phyloP scores from a whole-genome alignment of 305 asterid species.

The Fraxinus greggii region DNA sequence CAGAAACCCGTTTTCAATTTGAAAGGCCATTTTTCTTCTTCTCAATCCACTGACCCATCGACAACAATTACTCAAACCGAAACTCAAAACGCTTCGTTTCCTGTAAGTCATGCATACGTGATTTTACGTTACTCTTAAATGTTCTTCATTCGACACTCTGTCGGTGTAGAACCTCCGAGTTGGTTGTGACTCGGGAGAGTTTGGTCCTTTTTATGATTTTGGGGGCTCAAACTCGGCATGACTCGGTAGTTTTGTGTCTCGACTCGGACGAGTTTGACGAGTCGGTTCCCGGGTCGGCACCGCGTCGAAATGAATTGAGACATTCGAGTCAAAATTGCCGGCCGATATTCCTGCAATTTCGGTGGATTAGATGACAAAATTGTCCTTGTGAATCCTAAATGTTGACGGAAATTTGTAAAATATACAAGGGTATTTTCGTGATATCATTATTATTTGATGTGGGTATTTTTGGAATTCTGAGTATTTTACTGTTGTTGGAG shows the following conservation, averaged over 20 bases:
- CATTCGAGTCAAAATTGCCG: constrained; percentile 28
- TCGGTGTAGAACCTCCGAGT: constrained; percentile 4
- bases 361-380: constrained; percentile 30
- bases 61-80: constrained; percentile 29
- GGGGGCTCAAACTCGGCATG: constrained; percentile 14
- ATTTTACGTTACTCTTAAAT: constrained; percentile 24
- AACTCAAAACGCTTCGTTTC: constrained; percentile 31
- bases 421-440: neutral
- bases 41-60: constrained; percentile 5
- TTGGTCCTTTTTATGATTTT: constrained; percentile 10
- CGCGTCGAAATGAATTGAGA: neutral
- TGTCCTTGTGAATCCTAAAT: constrained; percentile 51
- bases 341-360: constrained; percentile 8
- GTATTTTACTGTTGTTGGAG: constrained; percentile 18
- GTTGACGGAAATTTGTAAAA: neutral
- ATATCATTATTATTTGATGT: neutral
- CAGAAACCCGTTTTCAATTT: constrained; percentile 13
- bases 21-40: constrained; percentile 31
- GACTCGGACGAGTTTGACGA: constrained; percentile 32
- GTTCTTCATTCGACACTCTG: neutral
- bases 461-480: constrained; percentile 33
- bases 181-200: constrained; percentile 38
- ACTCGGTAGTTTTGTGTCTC: constrained; percentile 34
- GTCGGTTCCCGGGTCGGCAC: constrained; percentile 19
- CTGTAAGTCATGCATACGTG: constrained; percentile 56